phyloP scores from a whole-genome alignment of 495 filamentous ascomycete genomes.

The Penicillium parvum region DNA sequence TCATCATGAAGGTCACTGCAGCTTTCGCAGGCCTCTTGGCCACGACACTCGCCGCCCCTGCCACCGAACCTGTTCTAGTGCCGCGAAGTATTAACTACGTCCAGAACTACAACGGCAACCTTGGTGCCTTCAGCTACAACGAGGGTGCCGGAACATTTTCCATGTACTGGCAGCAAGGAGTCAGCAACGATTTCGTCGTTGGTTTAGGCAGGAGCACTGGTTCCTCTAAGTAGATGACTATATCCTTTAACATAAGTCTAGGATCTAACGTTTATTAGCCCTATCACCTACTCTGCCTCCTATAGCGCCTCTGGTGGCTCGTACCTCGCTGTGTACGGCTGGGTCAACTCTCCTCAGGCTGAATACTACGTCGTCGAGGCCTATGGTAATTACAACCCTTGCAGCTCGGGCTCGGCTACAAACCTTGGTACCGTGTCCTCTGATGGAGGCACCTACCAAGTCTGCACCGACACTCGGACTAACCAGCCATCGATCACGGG shows the following conservation, averaged over 20 bases:
- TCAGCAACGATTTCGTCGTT: constrained; percentile 12
- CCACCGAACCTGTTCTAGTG: constrained; percentile 3
- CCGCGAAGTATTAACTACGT: constrained; percentile 12
- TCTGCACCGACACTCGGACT: constrained; percentile 10
- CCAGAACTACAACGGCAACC: constrained; percentile 15
- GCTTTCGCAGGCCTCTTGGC: constrained; percentile 10
- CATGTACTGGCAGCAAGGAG: constrained; percentile 14
- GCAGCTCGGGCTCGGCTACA: constrained; percentile 10
- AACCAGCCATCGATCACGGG: constrained; percentile 15
- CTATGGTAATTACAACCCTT: constrained; percentile 15
- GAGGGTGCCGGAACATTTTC: constrained; percentile 10
- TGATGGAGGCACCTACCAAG: constrained; percentile 15
- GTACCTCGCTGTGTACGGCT: constrained; percentile 14
- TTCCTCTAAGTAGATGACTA: constrained; percentile 5
- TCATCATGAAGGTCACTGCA: constrained; percentile 11
- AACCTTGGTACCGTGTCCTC: constrained; percentile 12
- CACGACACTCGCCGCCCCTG: constrained; percentile 9
- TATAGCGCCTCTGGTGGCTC: constrained; percentile 11
- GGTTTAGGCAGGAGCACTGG: constrained; percentile 13
- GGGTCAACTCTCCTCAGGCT: constrained; percentile 14
- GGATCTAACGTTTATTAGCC: constrained; percentile 8
- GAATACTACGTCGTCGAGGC: constrained; percentile 13
- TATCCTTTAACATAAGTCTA: constrained; percentile 1
- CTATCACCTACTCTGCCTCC: constrained; percentile 11
- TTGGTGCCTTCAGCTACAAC: constrained; percentile 11